Conservation (phyloP, 148 eudicot genomes). For the Camellia japonica region DNA sequence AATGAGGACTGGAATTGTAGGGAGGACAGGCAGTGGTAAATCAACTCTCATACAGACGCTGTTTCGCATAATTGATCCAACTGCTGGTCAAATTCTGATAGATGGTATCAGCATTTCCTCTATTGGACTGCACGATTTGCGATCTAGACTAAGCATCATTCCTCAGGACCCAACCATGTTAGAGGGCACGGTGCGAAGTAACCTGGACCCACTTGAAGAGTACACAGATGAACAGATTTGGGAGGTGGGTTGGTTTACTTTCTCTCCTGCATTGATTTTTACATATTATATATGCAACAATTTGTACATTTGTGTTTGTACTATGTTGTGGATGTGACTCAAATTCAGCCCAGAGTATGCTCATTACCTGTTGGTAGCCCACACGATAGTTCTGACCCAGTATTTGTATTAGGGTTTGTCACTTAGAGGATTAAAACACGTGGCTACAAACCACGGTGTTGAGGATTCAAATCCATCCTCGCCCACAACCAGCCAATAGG, state of each 20-base stretch:
- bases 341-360: too few relatives aligned
- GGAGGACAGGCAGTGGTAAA: slow-evolving; percentile 72
- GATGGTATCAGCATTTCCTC: slow-evolving; percentile 44
- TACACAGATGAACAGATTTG: slow-evolving; percentile 57
- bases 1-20: slow-evolving; percentile 56
- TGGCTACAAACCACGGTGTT: too few relatives aligned
- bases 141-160: slow-evolving; percentile 62
- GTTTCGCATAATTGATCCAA: slow-evolving; percentile 45
- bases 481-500: too few relatives aligned
- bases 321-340: too few relatives aligned
- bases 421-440: too few relatives aligned
- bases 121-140: slow-evolving; percentile 58
- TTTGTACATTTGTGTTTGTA: too few relatives aligned
- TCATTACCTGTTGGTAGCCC: too few relatives aligned
- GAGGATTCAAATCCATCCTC: too few relatives aligned
- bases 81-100: slow-evolving; percentile 44
- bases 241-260: slow-evolving; percentile 36
- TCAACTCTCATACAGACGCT: slow-evolving; percentile 63
- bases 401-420: too few relatives aligned
- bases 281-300: too few relatives aligned
- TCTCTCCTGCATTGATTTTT: background rate
- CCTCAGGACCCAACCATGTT: slow-evolving; percentile 77
- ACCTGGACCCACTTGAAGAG: slow-evolving; percentile 67
- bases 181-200: slow-evolving; percentile 58
- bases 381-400: too few relatives aligned